Base-by-base conservation (phyloP, 23 red algal genomes). In the Gracilariopsis chorda region DNA sequence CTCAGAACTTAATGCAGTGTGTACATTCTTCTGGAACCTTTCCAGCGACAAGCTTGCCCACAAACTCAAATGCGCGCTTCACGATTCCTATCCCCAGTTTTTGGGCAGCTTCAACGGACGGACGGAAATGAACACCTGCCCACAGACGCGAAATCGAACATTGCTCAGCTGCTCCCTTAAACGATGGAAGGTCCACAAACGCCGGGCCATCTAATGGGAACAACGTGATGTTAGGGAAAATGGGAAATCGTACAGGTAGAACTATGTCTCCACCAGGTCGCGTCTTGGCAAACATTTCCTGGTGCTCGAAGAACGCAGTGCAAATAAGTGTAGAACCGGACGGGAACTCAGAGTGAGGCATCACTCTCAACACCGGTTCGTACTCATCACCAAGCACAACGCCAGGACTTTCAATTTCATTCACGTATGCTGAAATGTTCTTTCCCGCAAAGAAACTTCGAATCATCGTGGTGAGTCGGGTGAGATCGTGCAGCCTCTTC, bases 111-210 rank as follows among this genome's bases (percentile, higher is more conserved):
- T 42, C 56, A 67, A 84, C 80, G 25, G 80, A 36, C 35, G 80
- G 56, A 3, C 45, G 80, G 61, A 84, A 84, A 41, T 84, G 80
- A 29, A 84, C 56, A 24, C 80, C 80, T 5, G 45, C 80, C 80
- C 80, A 84, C 20, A 84, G 56, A 14, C 80, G 25, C 7, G 80
- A 84, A 45, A 48, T 45, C 20, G 51, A 59, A 67, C 80, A 84
- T 12, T 84, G 45, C 24, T 60, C 80, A 10, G 80, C 80, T n/a
- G 25, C 36, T 20, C 56, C 56, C 25, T 61, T 48, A 2, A 84
- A 67, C 23, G 56, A 55, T 46, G 28, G 51, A 23, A 45, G 36
- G 23, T 45, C 53, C 16, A 84, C 80, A 42, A 55, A 43, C 25
- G 53, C 56, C 3, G 80, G 51, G 19, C 28, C 49, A 28, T 58